Conservation (phyloP, 179 eudicot genomes). For the Beta lomatogona region DNA sequence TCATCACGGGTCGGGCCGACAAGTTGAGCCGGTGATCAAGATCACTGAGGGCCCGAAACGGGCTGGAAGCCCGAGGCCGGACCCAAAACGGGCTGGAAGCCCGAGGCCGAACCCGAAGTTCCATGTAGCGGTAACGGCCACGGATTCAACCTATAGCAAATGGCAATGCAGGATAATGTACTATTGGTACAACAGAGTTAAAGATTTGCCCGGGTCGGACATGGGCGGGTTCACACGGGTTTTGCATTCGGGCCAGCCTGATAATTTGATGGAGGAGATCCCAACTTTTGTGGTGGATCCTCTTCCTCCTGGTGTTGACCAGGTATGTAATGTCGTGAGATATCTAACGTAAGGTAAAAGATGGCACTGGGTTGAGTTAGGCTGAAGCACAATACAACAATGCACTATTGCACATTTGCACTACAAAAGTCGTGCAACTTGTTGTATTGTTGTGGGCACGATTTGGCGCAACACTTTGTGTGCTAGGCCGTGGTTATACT, state of each 20-base stretch:
- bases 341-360: too few species aligned
- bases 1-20: conserved; percentile 8
- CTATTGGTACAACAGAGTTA: conserved; percentile 61
- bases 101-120: conserved; percentile 30
- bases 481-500: too few species aligned
- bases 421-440: too few species aligned
- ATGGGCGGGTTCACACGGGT: conserved; percentile 75
- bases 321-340: conserved; percentile 34
- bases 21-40: conserved; percentile 41
- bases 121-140: conserved; percentile 66
- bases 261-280: conserved; percentile 62
- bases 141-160: conserved; percentile 52
- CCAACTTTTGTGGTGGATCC: conserved; percentile 69
- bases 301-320: conserved; percentile 57
- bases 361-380: too few species aligned
- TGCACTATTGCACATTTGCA: too few species aligned
- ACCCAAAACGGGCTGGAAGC: not conserved
- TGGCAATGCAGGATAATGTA: conserved; percentile 81
- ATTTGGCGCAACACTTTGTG: too few species aligned
- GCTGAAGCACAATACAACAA: too few species aligned
- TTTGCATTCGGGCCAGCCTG: conserved; percentile 60
- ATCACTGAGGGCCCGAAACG: conserved; percentile 35
- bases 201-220: conserved; percentile 51
- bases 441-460: too few species aligned
- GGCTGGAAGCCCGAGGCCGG: conserved; percentile 15